Evolutionary conservation across 2,329 filamentous ascomycete species (phyloP).

Genomic region (Aspergillus japonicus): DNA sequence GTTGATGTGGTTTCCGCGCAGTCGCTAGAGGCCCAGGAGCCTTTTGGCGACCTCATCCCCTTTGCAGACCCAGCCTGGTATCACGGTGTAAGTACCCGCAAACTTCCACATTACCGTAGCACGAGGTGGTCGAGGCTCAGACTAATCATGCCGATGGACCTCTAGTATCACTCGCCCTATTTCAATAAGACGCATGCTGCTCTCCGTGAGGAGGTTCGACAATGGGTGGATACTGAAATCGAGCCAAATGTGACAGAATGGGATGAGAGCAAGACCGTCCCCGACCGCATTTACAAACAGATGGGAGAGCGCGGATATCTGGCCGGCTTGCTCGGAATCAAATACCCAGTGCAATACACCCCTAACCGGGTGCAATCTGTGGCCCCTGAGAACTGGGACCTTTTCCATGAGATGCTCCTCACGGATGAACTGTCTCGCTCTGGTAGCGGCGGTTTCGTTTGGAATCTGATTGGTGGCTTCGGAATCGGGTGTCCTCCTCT

Average conservation of each 20-base stretch:
- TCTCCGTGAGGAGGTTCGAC: constrained; percentile 82
- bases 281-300: constrained; percentile 86
- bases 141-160: constrained; percentile 9
- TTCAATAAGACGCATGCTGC: constrained; percentile 92
- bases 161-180: constrained; percentile 90
- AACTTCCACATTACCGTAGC: not conserved
- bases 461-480: constrained; percentile 96
- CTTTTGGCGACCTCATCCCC: constrained; percentile 82
- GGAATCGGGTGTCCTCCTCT: constrained; percentile 91
- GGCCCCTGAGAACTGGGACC: constrained; percentile 85
- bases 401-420: constrained; percentile 95
- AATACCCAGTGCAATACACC: constrained; percentile 73
- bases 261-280: constrained; percentile 92
- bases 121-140: too few relatives aligned
- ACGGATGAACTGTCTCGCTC: constrained; percentile 91
- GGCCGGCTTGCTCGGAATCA: constrained; percentile 78
- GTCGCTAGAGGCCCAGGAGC: constrained; percentile 72
- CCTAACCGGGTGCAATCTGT: constrained; percentile 73
- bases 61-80: constrained; percentile 95
- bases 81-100: constrained; percentile 67
- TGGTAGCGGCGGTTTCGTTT: constrained; percentile 89
- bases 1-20: constrained; percentile 49
- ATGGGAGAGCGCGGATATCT: constrained; percentile 93
- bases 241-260: constrained; percentile 92
- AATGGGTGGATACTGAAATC: constrained; percentile 87